These are phyloP conservation scores for Litsea cubeba DNA, from an alignment of 164 flowering plant genomes.

Conservation along the genomic window DNA sequence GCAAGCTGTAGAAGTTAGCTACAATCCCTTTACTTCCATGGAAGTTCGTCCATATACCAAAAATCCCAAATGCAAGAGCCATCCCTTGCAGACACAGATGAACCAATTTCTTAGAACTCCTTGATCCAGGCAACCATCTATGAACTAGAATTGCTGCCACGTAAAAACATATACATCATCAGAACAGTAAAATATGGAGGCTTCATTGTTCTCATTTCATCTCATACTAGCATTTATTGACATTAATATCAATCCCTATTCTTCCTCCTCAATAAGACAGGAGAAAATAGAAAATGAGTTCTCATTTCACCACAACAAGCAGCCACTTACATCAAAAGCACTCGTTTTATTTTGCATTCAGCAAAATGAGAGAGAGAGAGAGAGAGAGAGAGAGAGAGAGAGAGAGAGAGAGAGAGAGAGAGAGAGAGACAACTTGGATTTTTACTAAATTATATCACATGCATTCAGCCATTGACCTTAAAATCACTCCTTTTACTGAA, in stretches of 20 bases:
- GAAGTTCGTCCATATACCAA: constrained; percentile 91
- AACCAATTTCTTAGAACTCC: constrained; percentile 72
- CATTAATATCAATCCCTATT: constrained; percentile 9
- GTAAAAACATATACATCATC: neutral
- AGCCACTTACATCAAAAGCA: no score
- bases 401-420: no score
- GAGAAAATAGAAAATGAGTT: neutral
- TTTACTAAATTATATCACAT: neutral
- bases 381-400: neutral
- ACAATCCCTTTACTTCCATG: constrained; percentile 56
- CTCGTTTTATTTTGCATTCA: no score
- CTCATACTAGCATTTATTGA: neutral
- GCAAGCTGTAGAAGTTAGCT: constrained; percentile 82
- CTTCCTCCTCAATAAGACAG: neutral
- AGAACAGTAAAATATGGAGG: neutral
- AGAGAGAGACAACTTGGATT: neutral
- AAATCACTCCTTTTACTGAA: neutral
- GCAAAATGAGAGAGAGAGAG: no score
- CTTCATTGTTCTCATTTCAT: neutral
- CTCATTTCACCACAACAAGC: neutral
- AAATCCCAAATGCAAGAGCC: constrained; percentile 72
- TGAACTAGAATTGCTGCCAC: constrained; percentile 79
- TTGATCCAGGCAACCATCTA: constrained; percentile 83
- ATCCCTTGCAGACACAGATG: constrained; percentile 88
- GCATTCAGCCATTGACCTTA: neutral